Evolutionary conservation across 352 stramenopile genomes (phyloP).

Genomic region (Phytophthora constricta): DNA sequence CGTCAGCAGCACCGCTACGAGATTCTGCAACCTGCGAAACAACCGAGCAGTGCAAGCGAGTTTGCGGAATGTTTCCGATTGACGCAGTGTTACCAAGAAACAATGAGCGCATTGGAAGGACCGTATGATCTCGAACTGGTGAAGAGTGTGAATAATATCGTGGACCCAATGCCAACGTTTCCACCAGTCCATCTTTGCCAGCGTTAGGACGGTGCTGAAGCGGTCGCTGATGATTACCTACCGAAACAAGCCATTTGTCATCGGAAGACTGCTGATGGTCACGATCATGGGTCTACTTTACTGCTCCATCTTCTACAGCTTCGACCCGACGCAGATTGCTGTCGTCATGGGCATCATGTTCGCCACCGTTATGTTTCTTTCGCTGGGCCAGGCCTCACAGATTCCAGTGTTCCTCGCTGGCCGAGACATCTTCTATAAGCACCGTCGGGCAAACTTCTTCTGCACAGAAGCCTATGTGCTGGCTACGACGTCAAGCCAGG

Average conservation of each 20-base stretch:
- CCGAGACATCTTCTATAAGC: neutral
- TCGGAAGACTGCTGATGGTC: neutral
- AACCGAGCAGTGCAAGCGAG: neutral
- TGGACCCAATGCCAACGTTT: neutral
- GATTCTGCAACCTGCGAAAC: neutral
- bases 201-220: neutral
- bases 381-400: neutral
- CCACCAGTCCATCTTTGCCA: neutral
- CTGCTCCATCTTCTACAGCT: neutral
- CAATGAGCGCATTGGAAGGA: neutral
- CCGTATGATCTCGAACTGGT: neutral
- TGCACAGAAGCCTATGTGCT: neutral
- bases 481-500: slow-evolving; percentile 6
- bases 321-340: neutral
- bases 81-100: neutral
- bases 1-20: neutral
- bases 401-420: neutral
- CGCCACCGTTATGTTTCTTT: neutral
- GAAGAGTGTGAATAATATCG: neutral
- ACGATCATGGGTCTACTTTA: neutral
- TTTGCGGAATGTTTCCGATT: neutral
- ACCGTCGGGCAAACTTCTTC: neutral
- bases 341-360: neutral
- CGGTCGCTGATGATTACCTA: neutral
- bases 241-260: neutral